Percentiles rank a stretch among this genome's conserved stretches.
phyloP scores from a whole-genome alignment of 345 rosid species.

The Salix suchowensis region DNA sequence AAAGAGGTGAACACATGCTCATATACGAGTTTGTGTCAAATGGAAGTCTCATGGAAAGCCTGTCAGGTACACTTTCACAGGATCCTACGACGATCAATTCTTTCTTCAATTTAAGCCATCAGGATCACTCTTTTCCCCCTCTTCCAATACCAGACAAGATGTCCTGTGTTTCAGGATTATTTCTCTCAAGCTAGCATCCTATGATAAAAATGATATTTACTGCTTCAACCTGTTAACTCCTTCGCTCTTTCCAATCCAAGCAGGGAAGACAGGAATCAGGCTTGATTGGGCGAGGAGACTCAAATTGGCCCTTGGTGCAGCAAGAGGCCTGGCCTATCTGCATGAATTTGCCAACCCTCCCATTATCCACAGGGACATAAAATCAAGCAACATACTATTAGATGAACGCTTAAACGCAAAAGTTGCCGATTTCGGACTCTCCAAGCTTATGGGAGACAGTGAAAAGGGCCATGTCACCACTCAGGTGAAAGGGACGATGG shows the following conservation, averaged over 20 bases:
- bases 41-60: slow-evolving; percentile 23
- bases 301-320: slow-evolving; percentile 70
- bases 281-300: slow-evolving; percentile 81
- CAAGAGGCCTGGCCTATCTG: slow-evolving; percentile 77
- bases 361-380: slow-evolving; percentile 88
- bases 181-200: too few relatives aligned
- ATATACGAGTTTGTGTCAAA: slow-evolving; percentile 23
- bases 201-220: too few relatives aligned
- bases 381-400: slow-evolving; percentile 73
- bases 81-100: not conserved
- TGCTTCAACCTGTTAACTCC: not conserved
- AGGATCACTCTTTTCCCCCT: not conserved
- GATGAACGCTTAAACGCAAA: slow-evolving; percentile 78
- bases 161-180: too few relatives aligned
- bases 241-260: not conserved
- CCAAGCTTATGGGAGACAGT: slow-evolving; percentile 54
- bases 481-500: slow-evolving; percentile 98
- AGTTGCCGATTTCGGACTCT: slow-evolving; percentile 92
- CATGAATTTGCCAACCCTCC: slow-evolving; percentile 97
- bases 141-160: too few relatives aligned
- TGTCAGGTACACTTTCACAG: slow-evolving; percentile 19
- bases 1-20: slow-evolving; percentile 27
- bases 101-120: not conserved
- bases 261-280: slow-evolving; percentile 77
- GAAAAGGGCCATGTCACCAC: slow-evolving; percentile 74